These are phyloP conservation scores for Pigoraptor vietnamica DNA, from an alignment of 78 protist genomes.

Conservation along the genomic window DNA sequence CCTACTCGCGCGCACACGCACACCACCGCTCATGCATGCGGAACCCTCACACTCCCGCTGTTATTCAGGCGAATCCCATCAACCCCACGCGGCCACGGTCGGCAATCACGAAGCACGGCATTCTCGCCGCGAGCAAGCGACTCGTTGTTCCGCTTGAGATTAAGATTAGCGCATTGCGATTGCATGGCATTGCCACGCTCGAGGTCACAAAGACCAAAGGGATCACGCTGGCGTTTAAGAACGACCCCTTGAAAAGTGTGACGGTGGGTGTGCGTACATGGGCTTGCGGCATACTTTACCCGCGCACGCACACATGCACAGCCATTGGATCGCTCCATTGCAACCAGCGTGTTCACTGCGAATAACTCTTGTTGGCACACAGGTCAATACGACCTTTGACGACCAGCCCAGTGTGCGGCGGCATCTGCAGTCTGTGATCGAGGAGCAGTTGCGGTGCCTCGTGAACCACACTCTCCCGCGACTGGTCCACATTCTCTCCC, in stretches of 20 bases:
- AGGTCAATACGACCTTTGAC: not conserved
- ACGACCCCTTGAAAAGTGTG: not conserved
- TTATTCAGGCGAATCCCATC: conserved; percentile 1
- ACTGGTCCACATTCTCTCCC: not conserved
- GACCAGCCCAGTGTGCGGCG: not conserved
- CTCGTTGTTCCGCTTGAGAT: not conserved
- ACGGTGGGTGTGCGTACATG: too few species aligned
- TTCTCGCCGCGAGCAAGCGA: not conserved
- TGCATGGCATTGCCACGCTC: not conserved
- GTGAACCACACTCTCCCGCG: not conserved
- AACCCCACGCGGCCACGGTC: not conserved
- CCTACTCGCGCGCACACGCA: not conserved
- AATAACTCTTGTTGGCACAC: not conserved
- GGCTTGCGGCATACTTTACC: too few species aligned
- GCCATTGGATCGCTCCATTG: too few species aligned
- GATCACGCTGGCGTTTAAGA: not conserved
- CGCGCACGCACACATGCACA: too few species aligned
- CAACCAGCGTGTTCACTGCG: too few species aligned
- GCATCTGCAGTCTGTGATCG: not conserved
- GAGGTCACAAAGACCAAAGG: not conserved
- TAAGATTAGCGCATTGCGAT: not conserved
- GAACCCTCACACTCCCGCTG: not conserved
- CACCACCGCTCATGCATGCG: not conserved
- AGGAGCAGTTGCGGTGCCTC: not conserved
- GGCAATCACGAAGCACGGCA: not conserved